phyloP scores from a whole-genome alignment of 805 yeast genomes.

The Ogataea trehalophila region DNA sequence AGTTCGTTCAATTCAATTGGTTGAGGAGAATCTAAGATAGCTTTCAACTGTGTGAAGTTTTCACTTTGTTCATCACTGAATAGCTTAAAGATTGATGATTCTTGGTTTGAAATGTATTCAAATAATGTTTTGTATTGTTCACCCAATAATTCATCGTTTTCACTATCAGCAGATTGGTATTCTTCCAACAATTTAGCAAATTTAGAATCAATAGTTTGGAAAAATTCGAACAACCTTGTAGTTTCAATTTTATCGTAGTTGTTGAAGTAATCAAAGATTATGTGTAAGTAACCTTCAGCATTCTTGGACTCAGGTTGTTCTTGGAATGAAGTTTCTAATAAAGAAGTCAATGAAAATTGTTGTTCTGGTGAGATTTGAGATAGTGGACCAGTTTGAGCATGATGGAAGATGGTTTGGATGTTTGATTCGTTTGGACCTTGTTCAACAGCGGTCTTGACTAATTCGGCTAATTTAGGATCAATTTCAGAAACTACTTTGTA shows the following conservation, averaged over 20 bases:
- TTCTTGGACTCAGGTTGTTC: background rate
- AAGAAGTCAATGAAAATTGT: background rate
- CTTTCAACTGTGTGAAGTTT: conserved; percentile 16
- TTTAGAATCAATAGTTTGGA: conserved; percentile 21
- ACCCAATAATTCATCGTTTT: conserved; percentile 16
- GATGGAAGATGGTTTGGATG: conserved; percentile 8
- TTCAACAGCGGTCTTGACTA: conserved; percentile 11
- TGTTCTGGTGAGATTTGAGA: background rate
- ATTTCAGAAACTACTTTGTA: conserved; percentile 13
- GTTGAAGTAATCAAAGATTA: conserved; percentile 22
- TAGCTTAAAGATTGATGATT: conserved; percentile 17
- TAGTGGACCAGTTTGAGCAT: conserved; percentile 10
- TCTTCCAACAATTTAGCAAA: conserved; percentile 20
- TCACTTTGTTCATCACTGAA: conserved; percentile 19
- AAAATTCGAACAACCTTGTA: conserved; percentile 18
- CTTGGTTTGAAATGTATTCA: conserved; percentile 16
- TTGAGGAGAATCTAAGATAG: conserved; percentile 20
- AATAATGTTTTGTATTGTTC: conserved; percentile 14
- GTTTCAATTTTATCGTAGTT: conserved; percentile 16
- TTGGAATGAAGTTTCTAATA: background rate
- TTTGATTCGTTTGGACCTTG: conserved; percentile 11
- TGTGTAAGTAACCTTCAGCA: conserved; percentile 11
- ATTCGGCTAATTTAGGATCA: conserved; percentile 20
- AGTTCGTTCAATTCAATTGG: conserved; percentile 24
- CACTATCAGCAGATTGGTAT: conserved; percentile 18